Base-by-base conservation (phyloP, 2,329 filamentous ascomycete genomes). In the Cordyceps farinosa region DNA sequence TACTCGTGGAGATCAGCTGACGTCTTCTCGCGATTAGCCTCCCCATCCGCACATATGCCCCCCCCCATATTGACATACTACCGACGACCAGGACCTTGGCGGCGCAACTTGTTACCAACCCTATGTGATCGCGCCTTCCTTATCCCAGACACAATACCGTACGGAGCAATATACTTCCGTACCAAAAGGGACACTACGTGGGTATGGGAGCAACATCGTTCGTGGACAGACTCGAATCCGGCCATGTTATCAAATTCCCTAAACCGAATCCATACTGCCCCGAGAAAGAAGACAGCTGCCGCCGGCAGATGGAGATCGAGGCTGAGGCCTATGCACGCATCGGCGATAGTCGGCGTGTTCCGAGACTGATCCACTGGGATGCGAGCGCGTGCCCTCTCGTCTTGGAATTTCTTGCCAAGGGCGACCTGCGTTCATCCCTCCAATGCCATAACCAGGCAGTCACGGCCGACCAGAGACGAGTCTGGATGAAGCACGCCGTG, bases 401-500 rank as follows among this genome's bases (percentile, higher is more conserved):
- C 29, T 65, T 73, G 55, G 69, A 71, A 63, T 69, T 69, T 52
- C 65, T 71, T 59, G 52, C 52, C 32, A 72, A 71, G 50, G 71
- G 71, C 27, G 65, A 64, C 38, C 63, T 73, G 17, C 64, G 65
- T 50, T 64, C 66, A 47, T 73, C 68, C 61, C 61, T 73, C 47
- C 9, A 17, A 1, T 2, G n/a, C 5, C 22, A 45, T 10, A 27
- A 15, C 42, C 17, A 47, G 42, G 5, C 7, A 13, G 30, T 56
- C 29, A 45, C 54, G 5, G 3, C 17, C 30, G 29, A 47, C 15
- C 29, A 34, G 42, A n/a, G 57, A 44, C 32, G 59, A 29, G 5
- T n/a, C 3, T 77, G 75, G 75, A 69, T 68, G 48, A 67, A 67
- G 10, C 71, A 77, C 64, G 70, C 71, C 47, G 68, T 72, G 42